Percentiles rank a stretch among this genome's conserved stretches.
These are phyloP conservation scores for Metschnikowia baotianmanensis DNA, from an alignment of 805 yeast species.

Conservation along the genomic window DNA sequence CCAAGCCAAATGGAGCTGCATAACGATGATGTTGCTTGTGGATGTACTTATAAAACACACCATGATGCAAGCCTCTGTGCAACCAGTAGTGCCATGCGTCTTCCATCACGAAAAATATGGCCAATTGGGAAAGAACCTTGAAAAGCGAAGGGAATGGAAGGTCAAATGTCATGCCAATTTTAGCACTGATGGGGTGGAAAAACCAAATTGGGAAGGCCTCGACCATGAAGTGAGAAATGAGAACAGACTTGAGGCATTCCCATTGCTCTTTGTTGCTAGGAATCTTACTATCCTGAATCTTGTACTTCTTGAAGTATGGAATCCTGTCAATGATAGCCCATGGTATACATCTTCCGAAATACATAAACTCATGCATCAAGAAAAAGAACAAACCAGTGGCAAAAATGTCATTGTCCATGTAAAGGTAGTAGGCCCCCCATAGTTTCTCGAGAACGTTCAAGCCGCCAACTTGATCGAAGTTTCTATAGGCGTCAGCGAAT, in stretches of 20 bases:
- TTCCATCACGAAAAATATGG: slow-evolving; percentile 78
- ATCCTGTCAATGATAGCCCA: slow-evolving; percentile 87
- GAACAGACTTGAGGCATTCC: slow-evolving; percentile 85
- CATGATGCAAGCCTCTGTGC: slow-evolving; percentile 87
- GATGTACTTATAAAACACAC: slow-evolving; percentile 83
- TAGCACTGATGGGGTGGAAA: slow-evolving; percentile 88
- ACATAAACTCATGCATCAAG: slow-evolving; percentile 78
- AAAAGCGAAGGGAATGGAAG: slow-evolving; percentile 81
- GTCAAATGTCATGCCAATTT: slow-evolving; percentile 68
- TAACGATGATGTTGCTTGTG: slow-evolving; percentile 98
- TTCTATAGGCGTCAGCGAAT: slow-evolving; percentile 27
- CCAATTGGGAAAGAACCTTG: slow-evolving; percentile 63
- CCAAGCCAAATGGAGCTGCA: slow-evolving; percentile 95
- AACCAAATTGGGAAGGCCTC: slow-evolving; percentile 97
- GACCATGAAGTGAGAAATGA: slow-evolving; percentile 83
- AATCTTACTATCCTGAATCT: slow-evolving; percentile 82
- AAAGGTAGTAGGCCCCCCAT: slow-evolving; percentile 90
- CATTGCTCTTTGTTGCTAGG: slow-evolving; percentile 84
- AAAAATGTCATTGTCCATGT: slow-evolving; percentile 79
- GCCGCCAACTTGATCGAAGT: slow-evolving; percentile 28
- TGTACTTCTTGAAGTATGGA: slow-evolving; percentile 81
- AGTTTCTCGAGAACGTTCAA: slow-evolving; percentile 53
- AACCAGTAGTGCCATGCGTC: slow-evolving; percentile 98
- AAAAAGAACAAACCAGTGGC: slow-evolving; percentile 91
- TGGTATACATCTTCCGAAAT: slow-evolving; percentile 89